Base-by-base conservation (phyloP, 352 stramenopile species). In the Globisporangium cederbergense region DNA sequence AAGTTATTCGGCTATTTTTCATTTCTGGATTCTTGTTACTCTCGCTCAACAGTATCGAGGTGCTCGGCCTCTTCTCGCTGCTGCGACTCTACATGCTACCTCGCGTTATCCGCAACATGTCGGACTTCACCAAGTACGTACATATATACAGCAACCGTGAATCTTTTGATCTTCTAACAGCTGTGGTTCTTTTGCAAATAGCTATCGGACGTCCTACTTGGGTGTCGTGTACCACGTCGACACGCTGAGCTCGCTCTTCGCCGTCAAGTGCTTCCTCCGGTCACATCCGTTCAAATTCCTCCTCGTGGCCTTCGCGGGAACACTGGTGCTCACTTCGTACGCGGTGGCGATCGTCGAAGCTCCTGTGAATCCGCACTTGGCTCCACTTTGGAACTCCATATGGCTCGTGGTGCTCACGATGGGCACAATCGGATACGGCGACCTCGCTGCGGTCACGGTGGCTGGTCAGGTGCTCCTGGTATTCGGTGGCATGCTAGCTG, bases 371-470 rank as follows among this genome's bases (percentile, higher is more conserved):
- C 81, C 83, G 5, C 68, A 66, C n/a, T 57, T 93, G 32, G 83
- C 77, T 14, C 77, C 82, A 22, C 61, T 90, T 1, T 67, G 58
- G 32, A 93, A 90, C 53, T 68, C 82, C 4, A 51, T 85, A 60
- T 93, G 84, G 84, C 69, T 93, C 43, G 83, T 90, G 2, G 70
- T 82, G 34, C 69, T 93, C 50, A 91, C 81, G 18, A 91, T 93
- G 84, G 81, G 74, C 20, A 91, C 84, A 2, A 78, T 91, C 45
- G 84, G 84, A 9, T 93, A 93, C 64, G 84, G 84, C 8, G 84
- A 93, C 63, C 60, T 89, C 14, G 74, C 72, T 0, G 73, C 84
- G 10, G 65, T 81, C 51, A 91, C 84, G 20, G 67, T 77, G 13
- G 62, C 74, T 5, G 84, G 84, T 8, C 81, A 93, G 64, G 47